Conservation (phyloP, 2,329 filamentous ascomycete species). For the Talaromyces sp. region DNA sequence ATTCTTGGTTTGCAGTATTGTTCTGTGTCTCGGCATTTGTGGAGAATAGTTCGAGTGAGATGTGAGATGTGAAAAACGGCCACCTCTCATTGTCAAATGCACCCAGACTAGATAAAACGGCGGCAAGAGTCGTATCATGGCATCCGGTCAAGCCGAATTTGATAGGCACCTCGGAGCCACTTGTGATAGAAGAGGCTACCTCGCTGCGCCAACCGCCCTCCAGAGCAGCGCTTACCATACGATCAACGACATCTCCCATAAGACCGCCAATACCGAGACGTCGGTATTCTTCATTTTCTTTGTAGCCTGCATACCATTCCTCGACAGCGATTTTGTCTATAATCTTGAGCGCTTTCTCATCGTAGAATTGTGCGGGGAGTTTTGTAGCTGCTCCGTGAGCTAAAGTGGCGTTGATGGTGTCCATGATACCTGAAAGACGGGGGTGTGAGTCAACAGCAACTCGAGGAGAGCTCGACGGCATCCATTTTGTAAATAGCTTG, state of each 20-base stretch:
- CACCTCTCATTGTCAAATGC: conserved; percentile 70
- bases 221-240: conserved; percentile 66
- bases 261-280: conserved; percentile 80
- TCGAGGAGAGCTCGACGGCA: conserved; percentile 65
- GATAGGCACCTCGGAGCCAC: conserved; percentile 45
- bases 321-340: conserved; percentile 74
- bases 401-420: conserved; percentile 83
- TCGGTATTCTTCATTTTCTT: conserved; percentile 82
- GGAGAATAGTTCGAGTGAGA: conserved; percentile 87
- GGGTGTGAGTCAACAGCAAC: conserved; percentile 83
- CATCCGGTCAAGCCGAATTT: conserved; percentile 80
- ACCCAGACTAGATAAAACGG: conserved; percentile 71
- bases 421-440: conserved; percentile 84
- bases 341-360: conserved; percentile 64
- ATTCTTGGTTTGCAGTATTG: conserved; percentile 24
- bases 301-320: conserved; percentile 89
- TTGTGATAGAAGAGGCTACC: conserved; percentile 53
- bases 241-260: conserved; percentile 75
- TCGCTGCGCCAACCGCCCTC: conserved; percentile 53
- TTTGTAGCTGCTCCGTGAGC: conserved; percentile 78
- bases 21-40: not conserved
- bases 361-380: conserved; percentile 84
- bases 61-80: conserved; percentile 90
- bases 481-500: conserved; percentile 74
- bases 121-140: conserved; percentile 90